A percentile compares a stretch with the other conserved stretches of the same genome.
Evolutionary conservation across 2,329 filamentous ascomycete species (phyloP).

Genomic region (Coleophoma crateriformis): DNA sequence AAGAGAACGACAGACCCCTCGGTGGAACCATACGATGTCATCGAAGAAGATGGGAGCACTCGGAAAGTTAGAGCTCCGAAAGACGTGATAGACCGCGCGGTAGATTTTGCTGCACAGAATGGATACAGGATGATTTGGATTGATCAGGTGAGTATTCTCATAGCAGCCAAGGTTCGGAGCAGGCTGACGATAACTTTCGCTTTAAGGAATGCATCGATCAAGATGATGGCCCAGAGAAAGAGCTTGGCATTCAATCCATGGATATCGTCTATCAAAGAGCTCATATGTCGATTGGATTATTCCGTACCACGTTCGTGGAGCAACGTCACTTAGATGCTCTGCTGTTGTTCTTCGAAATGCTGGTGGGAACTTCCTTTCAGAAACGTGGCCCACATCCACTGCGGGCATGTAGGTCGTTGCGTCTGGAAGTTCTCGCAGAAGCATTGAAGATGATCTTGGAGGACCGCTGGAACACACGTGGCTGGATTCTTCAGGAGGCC

Average conservation of each 20-base stretch:
- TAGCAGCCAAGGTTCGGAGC: neutral
- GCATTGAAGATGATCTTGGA: neutral
- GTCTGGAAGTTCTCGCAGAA: neutral
- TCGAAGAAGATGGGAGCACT: neutral
- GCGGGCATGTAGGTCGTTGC: neutral
- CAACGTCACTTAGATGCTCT: neutral
- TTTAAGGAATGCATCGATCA: slow-evolving; percentile 16
- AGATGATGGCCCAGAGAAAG: slow-evolving; percentile 11
- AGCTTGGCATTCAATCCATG: slow-evolving; percentile 15
- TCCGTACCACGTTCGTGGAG: neutral
- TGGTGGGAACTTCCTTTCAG: neutral
- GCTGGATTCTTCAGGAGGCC: slow-evolving; percentile 9
- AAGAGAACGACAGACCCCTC: neutral
- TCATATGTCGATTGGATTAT: slow-evolving; percentile 3
- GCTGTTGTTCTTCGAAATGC: neutral
- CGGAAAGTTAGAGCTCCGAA: slow-evolving; percentile 5
- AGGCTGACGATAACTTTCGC: neutral
- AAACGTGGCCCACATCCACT: neutral
- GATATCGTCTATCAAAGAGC: slow-evolving; percentile 13
- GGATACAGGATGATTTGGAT: slow-evolving; percentile 12
- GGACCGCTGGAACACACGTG: slow-evolving; percentile 4
- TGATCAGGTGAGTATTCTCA: slow-evolving; percentile 3
- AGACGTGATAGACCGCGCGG: slow-evolving; percentile 8
- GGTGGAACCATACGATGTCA: neutral
- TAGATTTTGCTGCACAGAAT: slow-evolving; percentile 7